A percentile compares a stretch with the other conserved stretches of the same genome.
Conservation (phyloP, 257 asterid genomes). For the Ocimum tenuiflorum region DNA sequence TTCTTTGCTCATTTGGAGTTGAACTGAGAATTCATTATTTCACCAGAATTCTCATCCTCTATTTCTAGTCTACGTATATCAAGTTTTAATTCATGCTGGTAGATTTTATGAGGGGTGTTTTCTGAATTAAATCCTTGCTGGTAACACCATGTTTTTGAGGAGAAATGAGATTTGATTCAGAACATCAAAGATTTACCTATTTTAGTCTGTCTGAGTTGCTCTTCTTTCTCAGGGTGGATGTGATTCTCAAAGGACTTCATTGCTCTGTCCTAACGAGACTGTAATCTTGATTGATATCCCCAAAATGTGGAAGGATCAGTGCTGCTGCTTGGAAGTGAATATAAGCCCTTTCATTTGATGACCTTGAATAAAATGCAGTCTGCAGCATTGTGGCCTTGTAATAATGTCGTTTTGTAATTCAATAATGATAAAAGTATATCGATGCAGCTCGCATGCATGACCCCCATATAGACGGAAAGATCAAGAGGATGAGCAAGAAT, state of each 20-base stretch:
- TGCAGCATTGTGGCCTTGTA: neutral
- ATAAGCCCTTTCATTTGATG: neutral
- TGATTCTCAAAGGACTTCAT: constrained; percentile 38
- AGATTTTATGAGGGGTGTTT: too few relatives aligned
- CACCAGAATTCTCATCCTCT: too few relatives aligned
- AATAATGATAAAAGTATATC: neutral
- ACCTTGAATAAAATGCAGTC: neutral
- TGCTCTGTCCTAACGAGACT: constrained; percentile 36
- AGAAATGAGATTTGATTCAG: neutral
- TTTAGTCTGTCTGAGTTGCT: constrained; percentile 44
- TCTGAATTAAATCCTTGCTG: too few relatives aligned
- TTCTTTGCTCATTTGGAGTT: too few relatives aligned
- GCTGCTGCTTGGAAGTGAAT: neutral
- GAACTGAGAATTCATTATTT: too few relatives aligned
- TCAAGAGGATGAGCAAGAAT: neutral
- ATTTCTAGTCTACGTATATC: too few relatives aligned
- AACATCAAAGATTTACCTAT: constrained; percentile 34
- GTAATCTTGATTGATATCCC: neutral
- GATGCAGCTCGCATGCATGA: neutral
- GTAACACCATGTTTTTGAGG: too few relatives aligned
- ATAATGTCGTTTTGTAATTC: neutral
- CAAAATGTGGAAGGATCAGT: neutral
- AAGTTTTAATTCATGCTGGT: too few relatives aligned
- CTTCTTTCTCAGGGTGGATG: constrained; percentile 56
- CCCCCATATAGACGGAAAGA: neutral